phyloP scores from a whole-genome alignment of 2,329 filamentous ascomycete species.

The Xylaria sp. region DNA sequence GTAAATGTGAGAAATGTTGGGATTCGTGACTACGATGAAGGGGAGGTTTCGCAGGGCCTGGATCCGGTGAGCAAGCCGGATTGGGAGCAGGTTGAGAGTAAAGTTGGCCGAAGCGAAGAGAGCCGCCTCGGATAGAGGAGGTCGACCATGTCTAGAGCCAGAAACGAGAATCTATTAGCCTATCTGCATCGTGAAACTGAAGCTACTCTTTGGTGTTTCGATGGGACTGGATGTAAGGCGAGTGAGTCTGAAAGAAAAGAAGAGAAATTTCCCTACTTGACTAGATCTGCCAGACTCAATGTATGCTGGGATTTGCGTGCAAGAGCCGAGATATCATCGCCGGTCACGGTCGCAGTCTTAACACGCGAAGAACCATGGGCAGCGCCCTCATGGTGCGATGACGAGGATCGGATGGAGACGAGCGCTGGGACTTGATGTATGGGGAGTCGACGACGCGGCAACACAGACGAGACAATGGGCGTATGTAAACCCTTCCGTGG shows the following conservation, averaged over 20 bases:
- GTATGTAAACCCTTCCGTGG: slow-evolving; percentile 36
- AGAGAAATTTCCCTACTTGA: slow-evolving; percentile 55
- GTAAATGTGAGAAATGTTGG: slow-evolving; percentile 90
- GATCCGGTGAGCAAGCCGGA: slow-evolving; percentile 88
- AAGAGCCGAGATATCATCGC: slow-evolving; percentile 73
- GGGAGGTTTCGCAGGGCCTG: slow-evolving; percentile 89
- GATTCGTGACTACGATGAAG: slow-evolving; percentile 97
- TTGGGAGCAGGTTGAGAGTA: slow-evolving; percentile 84
- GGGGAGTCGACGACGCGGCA: slow-evolving; percentile 10
- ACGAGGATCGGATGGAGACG: slow-evolving; percentile 15
- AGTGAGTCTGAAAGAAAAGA: neutral
- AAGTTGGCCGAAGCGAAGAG: slow-evolving; percentile 92
- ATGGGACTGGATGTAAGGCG: neutral
- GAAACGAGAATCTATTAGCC: neutral
- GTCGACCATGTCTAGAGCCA: slow-evolving; percentile 62
- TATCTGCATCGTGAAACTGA: too few species aligned
- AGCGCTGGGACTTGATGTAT: slow-evolving; percentile 11
- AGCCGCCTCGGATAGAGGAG: slow-evolving; percentile 72
- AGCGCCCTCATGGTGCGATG: slow-evolving; percentile 25
- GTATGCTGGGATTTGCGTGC: slow-evolving; percentile 73
- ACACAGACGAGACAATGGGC: slow-evolving; percentile 21
- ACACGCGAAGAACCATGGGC: slow-evolving; percentile 37
- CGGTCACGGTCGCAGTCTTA: slow-evolving; percentile 49
- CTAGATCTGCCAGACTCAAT: slow-evolving; percentile 79
- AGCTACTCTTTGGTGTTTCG: too few species aligned